phyloP scores from a whole-genome alignment of 768 basidiomycete species.

The Lactarius tabidus region DNA sequence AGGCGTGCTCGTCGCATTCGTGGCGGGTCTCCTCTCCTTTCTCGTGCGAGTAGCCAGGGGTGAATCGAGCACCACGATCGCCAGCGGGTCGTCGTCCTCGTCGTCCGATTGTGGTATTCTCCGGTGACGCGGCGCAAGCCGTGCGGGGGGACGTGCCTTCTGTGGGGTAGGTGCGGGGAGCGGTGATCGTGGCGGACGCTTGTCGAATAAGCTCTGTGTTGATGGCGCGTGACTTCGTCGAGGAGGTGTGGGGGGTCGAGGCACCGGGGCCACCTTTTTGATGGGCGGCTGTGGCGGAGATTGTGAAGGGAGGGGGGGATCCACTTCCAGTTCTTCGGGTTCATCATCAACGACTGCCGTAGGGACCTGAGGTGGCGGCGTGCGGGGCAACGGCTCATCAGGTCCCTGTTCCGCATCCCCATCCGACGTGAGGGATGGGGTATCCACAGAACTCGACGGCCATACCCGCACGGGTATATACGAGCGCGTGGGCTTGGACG shows the following conservation, averaged over 20 bases:
- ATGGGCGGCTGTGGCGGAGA: slow-evolving; percentile 1
- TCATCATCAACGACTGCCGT: background rate
- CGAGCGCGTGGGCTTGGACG: slow-evolving; percentile 13
- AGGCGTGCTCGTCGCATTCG: background rate
- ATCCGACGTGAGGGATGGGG: slow-evolving; percentile 26
- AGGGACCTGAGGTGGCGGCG: slow-evolving; percentile 26
- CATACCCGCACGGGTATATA: slow-evolving; percentile 16
- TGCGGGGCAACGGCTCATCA: slow-evolving; percentile 17
- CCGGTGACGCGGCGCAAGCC: slow-evolving; percentile 27
- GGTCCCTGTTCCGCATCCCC: slow-evolving; percentile 18
- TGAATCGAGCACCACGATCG: slow-evolving; percentile 2
- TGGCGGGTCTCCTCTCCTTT: background rate
- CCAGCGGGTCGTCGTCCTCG: slow-evolving; percentile 23
- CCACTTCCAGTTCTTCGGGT: slow-evolving; percentile 3
- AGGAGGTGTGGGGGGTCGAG: slow-evolving; percentile 7
- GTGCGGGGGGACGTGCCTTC: slow-evolving; percentile 54
- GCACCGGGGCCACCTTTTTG: background rate
- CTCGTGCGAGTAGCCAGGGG: slow-evolving; percentile 9
- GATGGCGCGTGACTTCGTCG: slow-evolving; percentile 1
- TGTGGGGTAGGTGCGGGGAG: slow-evolving; percentile 51
- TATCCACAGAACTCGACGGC: slow-evolving; percentile 24
- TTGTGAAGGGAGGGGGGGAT: background rate
- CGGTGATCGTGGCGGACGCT: slow-evolving; percentile 62
- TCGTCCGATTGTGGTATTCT: background rate
- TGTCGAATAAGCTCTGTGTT: slow-evolving; percentile 44